phyloP scores from a whole-genome alignment of 2,329 filamentous ascomycete species.

The Aspergillus niger region DNA sequence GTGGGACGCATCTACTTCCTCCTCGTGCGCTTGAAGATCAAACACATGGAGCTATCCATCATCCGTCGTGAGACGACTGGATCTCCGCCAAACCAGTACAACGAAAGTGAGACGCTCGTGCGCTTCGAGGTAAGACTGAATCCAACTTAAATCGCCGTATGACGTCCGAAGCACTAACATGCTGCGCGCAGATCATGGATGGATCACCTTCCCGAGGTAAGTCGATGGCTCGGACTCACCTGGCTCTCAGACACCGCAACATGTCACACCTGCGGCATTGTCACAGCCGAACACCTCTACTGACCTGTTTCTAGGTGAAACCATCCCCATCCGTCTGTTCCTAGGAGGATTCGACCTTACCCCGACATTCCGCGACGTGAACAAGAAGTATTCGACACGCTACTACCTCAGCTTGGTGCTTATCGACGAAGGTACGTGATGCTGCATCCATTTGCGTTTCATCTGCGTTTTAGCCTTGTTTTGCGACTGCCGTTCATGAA shows the following conservation, averaged over 20 bases:
- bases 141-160: slow-evolving; percentile 12
- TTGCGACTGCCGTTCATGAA: not conserved
- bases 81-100: slow-evolving; percentile 96
- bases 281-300: not conserved
- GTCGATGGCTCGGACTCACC: slow-evolving; percentile 21
- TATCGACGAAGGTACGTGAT: slow-evolving; percentile 79
- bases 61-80: slow-evolving; percentile 96
- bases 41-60: slow-evolving; percentile 99
- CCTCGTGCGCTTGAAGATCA: slow-evolving; percentile 95
- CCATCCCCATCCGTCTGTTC: slow-evolving; percentile 95
- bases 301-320: slow-evolving; percentile 61
- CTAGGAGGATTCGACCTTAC: slow-evolving; percentile 96
- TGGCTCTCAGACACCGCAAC: not conserved
- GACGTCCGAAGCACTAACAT: slow-evolving; percentile 8
- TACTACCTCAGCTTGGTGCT: slow-evolving; percentile 96
- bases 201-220: slow-evolving; percentile 93
- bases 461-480: not conserved
- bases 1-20: slow-evolving; percentile 98
- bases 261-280: slow-evolving; percentile 1
- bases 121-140: slow-evolving; percentile 76
- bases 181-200: slow-evolving; percentile 79
- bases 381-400: slow-evolving; percentile 98
- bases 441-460: slow-evolving; percentile 8
- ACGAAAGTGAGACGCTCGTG: slow-evolving; percentile 97
- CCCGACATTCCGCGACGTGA: slow-evolving; percentile 97